Base-by-base conservation (phyloP, 1,284 basidiomycete species). In the Cerrena zonata region DNA sequence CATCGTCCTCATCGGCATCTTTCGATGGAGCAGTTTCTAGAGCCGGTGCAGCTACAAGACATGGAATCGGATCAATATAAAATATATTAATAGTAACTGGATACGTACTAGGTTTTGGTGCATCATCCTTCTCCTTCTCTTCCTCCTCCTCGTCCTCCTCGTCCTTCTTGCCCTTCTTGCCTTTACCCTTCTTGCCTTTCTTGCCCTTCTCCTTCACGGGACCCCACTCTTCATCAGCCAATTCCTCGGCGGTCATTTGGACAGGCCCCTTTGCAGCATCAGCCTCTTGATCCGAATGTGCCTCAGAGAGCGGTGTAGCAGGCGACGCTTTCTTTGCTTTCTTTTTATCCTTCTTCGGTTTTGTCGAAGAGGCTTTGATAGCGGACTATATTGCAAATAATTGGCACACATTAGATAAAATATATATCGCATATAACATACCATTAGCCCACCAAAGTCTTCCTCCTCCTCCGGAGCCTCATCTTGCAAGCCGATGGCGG, bases 381-480 rank as follows among this genome's bases (percentile, higher is more conserved):
- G 57, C 62, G 37, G 69, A 69, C 66, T 69, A 50, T 15, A 36
- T 12, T 4, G 21, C 43, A 12, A 22, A 22, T 19, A 22, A 11
- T 24, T 48, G 23, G 7, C n/a, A n/a, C 13, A 15, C 26, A n/a
- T n/a, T n/a, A n/a, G 36, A 41, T 5, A 23, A 21, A 36, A 13
- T 22, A 22, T 38, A 34, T n/a, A 52, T 34, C 43, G 45, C 43
- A 34, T 24, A 13, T 30, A 18, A 71, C 82, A 51, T 61, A 91
- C 90, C 91, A 94, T 92, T 38, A 94, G 72, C 23, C 89, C 89
- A 42, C 89, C 91, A 57, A 80, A 87, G 59, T 80, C 86, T 66
- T 85, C 82, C 49, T 83, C 85, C 27, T 86, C 83, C 26, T 80
- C 80, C n/a, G 18, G 78, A 78, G 19, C 41, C 15, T 42, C 41